Evolutionary conservation across 2,329 filamentous ascomycete species (phyloP).

Genomic region (Fusarium sp.): DNA sequence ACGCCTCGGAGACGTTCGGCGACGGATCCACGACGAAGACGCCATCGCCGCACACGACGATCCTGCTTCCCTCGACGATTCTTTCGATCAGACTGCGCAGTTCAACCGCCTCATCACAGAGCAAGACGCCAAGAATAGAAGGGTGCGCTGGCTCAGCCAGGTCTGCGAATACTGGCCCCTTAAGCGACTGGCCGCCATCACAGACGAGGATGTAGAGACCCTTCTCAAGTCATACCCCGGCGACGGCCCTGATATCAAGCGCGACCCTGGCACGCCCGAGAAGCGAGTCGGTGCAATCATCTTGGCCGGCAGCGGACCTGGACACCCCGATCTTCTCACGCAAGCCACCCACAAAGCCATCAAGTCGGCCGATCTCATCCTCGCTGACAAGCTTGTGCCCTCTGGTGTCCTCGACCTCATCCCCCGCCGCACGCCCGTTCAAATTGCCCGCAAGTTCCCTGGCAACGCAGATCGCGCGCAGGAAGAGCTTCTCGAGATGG

Average conservation of each 20-base stretch:
- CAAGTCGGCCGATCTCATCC: slow-evolving; percentile 76
- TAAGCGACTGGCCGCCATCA: slow-evolving; percentile 79
- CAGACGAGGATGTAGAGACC: slow-evolving; percentile 78
- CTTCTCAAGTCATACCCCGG: slow-evolving; percentile 77
- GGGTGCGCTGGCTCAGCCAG: slow-evolving; percentile 93
- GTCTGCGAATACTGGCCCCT: slow-evolving; percentile 99
- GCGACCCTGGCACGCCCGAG: slow-evolving; percentile 24
- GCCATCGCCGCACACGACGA: slow-evolving; percentile 48
- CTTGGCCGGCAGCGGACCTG: slow-evolving; percentile 90
- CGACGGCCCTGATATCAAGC: slow-evolving; percentile 38
- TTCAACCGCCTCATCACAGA: slow-evolving; percentile 87
- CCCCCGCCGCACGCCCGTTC: slow-evolving; percentile 85
- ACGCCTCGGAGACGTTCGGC: slow-evolving; percentile 76
- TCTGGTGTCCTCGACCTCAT: slow-evolving; percentile 87
- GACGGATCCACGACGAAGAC: slow-evolving; percentile 79
- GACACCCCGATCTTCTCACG: slow-evolving; percentile 91
- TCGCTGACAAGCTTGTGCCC: slow-evolving; percentile 88
- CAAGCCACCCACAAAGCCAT: slow-evolving; percentile 82
- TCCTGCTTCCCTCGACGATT: slow-evolving; percentile 71
- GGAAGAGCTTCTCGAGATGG: slow-evolving; percentile 83
- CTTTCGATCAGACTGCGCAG: slow-evolving; percentile 75
- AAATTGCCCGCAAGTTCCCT: slow-evolving; percentile 96
- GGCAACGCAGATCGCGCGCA: slow-evolving; percentile 96
- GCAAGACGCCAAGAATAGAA: slow-evolving; percentile 77
- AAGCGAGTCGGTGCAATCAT: slow-evolving; percentile 74